These are phyloP conservation scores for Cyberlindnera maritima DNA, from an alignment of 805 yeast genomes.

Conservation along the genomic window DNA sequence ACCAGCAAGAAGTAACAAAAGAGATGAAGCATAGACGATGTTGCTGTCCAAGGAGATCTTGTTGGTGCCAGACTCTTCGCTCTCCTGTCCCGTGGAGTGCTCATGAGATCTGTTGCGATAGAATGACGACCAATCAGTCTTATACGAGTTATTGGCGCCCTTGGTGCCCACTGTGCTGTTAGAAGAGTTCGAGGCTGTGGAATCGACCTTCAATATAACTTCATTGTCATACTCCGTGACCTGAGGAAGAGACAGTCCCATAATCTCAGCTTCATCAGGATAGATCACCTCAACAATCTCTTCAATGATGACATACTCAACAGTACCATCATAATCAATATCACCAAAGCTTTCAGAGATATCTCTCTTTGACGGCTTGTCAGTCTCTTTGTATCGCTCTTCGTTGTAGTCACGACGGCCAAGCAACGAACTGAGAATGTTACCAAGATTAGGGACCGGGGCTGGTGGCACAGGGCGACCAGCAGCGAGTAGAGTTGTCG, in stretches of 20 bases:
- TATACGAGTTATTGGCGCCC: too few relatives aligned
- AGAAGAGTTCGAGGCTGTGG: not conserved
- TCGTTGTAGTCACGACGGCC: slow-evolving; percentile 2
- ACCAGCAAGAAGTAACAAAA: not conserved
- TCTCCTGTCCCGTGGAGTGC: not conserved
- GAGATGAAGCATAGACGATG: not conserved
- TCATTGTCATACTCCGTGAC: not conserved
- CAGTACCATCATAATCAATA: not conserved
- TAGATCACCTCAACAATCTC: slow-evolving; percentile 7
- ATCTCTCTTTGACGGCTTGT: not conserved
- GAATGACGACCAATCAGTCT: too few relatives aligned
- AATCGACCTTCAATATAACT: too few relatives aligned
- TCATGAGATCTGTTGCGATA: not conserved
- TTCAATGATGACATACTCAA: slow-evolving; percentile 9
- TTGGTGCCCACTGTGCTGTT: too few relatives aligned
- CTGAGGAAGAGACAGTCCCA: not conserved
- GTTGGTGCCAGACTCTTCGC: not conserved
- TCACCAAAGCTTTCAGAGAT: not conserved
- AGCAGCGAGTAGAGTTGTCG: slow-evolving; percentile 5
- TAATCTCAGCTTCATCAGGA: not conserved
- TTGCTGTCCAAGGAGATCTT: not conserved
- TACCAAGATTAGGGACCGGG: slow-evolving; percentile 4
- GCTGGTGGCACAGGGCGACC: slow-evolving; percentile 19
- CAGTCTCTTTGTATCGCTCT: not conserved
- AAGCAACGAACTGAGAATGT: slow-evolving; percentile 7